These are phyloP conservation scores for Podospora bellae-mahoneyi DNA, from an alignment of 495 filamentous ascomycete genomes.

Conservation along the genomic window DNA sequence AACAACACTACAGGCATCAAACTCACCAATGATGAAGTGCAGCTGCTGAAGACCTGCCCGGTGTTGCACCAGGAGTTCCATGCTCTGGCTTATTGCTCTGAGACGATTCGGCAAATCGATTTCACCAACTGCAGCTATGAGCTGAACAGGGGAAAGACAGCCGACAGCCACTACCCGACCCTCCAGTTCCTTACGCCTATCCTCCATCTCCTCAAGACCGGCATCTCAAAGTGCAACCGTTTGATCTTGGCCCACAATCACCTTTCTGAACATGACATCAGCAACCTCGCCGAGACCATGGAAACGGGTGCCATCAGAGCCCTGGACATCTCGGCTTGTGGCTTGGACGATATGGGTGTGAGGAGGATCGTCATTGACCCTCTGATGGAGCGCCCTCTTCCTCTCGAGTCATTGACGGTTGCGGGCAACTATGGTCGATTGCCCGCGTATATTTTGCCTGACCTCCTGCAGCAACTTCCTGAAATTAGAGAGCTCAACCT, in stretches of 20 bases:
- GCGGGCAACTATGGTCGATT: conserved; percentile 73
- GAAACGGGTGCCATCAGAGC: conserved; percentile 26
- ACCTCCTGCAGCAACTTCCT: conserved; percentile 22
- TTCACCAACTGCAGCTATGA: conserved; percentile 36
- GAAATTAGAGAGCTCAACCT: conserved; percentile 56
- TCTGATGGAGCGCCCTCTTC: conserved; percentile 17
- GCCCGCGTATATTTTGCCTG: conserved; percentile 32
- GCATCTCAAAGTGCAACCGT: conserved; percentile 32
- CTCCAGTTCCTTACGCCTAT: conserved; percentile 36
- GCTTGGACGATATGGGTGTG: conserved; percentile 28
- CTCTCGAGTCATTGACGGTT: conserved; percentile 55
- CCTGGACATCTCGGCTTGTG: conserved; percentile 33
- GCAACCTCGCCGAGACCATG: conserved; percentile 33
- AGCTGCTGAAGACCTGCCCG: conserved; percentile 37
- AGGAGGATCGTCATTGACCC: conserved; percentile 48
- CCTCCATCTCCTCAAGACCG: conserved; percentile 29
- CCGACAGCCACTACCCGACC: conserved; percentile 5
- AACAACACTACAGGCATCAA: conserved; percentile 25
- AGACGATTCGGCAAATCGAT: conserved; percentile 45
- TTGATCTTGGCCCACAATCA: conserved; percentile 29
- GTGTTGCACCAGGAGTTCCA: conserved; percentile 48
- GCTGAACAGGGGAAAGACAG: conserved; percentile 10
- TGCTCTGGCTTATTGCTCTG: conserved; percentile 45
- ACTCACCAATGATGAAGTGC: conserved; percentile 34
- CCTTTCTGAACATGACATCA: conserved; percentile 27